A percentile compares a stretch with the other conserved stretches of the same genome.
Conservation (phyloP, 148 eudicot species). For the Polygonum aviculare region DNA sequence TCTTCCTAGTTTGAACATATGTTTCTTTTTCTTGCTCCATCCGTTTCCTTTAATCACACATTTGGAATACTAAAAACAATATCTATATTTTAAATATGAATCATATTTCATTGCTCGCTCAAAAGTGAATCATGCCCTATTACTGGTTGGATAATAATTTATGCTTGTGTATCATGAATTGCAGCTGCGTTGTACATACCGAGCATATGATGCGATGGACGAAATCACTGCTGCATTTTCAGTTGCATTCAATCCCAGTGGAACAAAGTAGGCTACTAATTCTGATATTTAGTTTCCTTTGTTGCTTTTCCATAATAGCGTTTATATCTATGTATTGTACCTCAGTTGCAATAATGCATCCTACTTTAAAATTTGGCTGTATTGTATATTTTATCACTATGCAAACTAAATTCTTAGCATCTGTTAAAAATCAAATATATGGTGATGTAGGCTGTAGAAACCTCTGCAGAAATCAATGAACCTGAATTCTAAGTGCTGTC, state of each 20-base stretch:
- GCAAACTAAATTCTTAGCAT: background rate
- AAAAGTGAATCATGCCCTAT: background rate
- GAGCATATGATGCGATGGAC: slow-evolving; percentile 97
- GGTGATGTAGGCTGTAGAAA: background rate
- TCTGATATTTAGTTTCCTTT: background rate
- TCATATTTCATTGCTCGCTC: background rate
- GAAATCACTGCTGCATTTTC: slow-evolving; percentile 95
- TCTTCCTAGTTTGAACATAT: background rate
- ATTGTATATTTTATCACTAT: slow-evolving; percentile 2
- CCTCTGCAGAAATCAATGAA: background rate
- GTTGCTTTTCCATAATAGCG: background rate
- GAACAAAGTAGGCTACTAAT: slow-evolving; percentile 55
- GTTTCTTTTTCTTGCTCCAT: background rate
- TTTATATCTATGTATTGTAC: background rate
- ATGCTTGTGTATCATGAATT: slow-evolving; percentile 9
- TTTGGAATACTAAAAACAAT: background rate
- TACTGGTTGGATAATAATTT: background rate
- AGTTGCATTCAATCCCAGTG: slow-evolving; percentile 78
- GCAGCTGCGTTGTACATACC: slow-evolving; percentile 95
- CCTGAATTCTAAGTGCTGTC: background rate
- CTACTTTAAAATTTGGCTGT: background rate
- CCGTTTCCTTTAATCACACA: background rate
- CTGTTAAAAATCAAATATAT: background rate
- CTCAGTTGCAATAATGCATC: background rate
- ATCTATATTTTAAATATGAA: background rate